Evolutionary conservation across 805 yeast genomes (phyloP).

Genomic region (Komagataella mondaviorum): DNA sequence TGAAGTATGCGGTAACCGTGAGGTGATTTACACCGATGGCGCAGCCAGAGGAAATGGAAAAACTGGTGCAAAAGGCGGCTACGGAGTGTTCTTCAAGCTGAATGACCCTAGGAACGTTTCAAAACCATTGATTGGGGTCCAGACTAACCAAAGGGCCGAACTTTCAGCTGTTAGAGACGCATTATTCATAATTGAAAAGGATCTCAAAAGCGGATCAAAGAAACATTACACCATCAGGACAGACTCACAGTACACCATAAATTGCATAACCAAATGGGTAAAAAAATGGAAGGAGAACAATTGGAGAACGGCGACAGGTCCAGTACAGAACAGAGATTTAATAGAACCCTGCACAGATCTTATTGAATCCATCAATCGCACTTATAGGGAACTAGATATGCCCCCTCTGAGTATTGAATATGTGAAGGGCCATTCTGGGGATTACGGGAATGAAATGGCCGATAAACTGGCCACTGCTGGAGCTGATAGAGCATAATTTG

Average conservation of each 20-base stretch:
- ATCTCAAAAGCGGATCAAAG: slow-evolving; percentile 5
- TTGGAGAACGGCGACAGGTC: slow-evolving; percentile 32
- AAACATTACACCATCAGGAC: slow-evolving; percentile 32
- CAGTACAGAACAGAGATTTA: slow-evolving; percentile 39
- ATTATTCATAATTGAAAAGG: slow-evolving; percentile 23
- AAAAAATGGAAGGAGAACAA: slow-evolving; percentile 41
- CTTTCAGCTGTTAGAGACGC: slow-evolving; percentile 54
- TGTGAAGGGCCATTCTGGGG: slow-evolving; percentile 64
- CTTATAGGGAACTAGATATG: slow-evolving; percentile 20
- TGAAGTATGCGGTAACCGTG: background rate
- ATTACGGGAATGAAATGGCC: slow-evolving; percentile 63
- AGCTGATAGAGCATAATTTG: slow-evolving; percentile 18
- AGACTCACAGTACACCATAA: slow-evolving; percentile 60
- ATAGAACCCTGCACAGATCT: slow-evolving; percentile 20
- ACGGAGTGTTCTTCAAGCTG: slow-evolving; percentile 61
- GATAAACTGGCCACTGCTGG: slow-evolving; percentile 64
- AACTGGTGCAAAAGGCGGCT: slow-evolving; percentile 37
- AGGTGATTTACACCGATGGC: slow-evolving; percentile 64
- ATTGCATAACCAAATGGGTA: slow-evolving; percentile 45
- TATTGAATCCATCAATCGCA: slow-evolving; percentile 20
- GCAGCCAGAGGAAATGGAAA: slow-evolving; percentile 53
- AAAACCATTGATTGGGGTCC: slow-evolving; percentile 34
- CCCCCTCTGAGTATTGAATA: slow-evolving; percentile 34
- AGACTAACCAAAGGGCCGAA: slow-evolving; percentile 78
- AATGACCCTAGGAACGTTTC: slow-evolving; percentile 40